Percentiles rank a stretch among this genome's conserved stretches.
These are phyloP conservation scores for Podospora anserina DNA, from an alignment of 495 filamentous ascomycete genomes.

Conservation along the genomic window DNA sequence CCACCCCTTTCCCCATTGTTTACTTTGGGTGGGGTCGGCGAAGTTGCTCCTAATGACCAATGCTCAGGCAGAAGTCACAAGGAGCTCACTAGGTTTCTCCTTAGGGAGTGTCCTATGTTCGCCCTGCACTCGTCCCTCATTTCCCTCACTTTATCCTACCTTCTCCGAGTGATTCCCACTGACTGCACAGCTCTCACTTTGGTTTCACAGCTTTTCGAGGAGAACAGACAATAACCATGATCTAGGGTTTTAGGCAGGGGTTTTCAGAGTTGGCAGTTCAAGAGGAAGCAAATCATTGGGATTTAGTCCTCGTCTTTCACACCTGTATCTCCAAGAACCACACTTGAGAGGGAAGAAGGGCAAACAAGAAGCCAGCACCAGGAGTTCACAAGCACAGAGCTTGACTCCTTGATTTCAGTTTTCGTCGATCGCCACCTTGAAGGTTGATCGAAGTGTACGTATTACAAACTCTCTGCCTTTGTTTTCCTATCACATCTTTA, in stretches of 20 bases:
- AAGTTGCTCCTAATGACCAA: neutral
- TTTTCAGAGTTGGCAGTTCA: neutral
- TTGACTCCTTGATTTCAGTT: conserved; percentile 27
- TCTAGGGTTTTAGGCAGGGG: conserved; percentile 2
- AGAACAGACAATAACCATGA: conserved; percentile 4
- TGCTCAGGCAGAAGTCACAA: neutral
- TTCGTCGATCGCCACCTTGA: conserved; percentile 21
- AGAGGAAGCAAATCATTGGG: neutral
- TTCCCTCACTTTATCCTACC: neutral
- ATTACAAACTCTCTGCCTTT: conserved; percentile 26
- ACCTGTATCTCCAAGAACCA: neutral
- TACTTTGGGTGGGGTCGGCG: neutral
- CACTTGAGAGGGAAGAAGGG: conserved; percentile 7
- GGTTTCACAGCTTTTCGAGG: neutral
- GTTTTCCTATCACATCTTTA: conserved; percentile 12
- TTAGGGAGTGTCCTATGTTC: neutral
- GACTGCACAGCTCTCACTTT: neutral
- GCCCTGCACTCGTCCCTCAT: neutral
- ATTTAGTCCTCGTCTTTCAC: neutral
- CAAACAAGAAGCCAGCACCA: conserved; percentile 4
- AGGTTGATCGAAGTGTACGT: conserved; percentile 38
- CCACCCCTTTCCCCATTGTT: neutral
- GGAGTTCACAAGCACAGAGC: conserved; percentile 31
- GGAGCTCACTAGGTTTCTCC: neutral
- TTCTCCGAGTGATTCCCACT: neutral